Percentiles rank a stretch among this genome's conserved stretches.
Conservation (phyloP, 257 asterid species). For the Forsythia viridissima region DNA sequence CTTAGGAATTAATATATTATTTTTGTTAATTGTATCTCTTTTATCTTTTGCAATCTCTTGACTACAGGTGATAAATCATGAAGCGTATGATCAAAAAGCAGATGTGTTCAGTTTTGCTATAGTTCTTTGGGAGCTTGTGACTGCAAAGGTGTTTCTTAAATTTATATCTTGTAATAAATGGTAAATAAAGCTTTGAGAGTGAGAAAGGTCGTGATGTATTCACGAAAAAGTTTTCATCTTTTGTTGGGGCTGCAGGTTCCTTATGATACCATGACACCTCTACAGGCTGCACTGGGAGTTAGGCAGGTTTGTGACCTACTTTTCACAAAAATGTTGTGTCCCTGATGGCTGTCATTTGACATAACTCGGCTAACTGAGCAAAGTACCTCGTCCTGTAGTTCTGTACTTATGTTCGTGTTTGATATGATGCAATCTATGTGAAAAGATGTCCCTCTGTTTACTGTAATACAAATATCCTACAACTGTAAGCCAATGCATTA, state of each 20-base stretch:
- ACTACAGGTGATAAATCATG: constrained; percentile 79
- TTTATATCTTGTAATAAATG: constrained; percentile 6
- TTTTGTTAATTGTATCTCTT: not conserved
- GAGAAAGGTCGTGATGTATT: not conserved
- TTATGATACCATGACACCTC: constrained; percentile 40
- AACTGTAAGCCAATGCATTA: not conserved
- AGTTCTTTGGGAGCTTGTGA: constrained; percentile 93
- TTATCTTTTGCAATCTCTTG: constrained; percentile 2
- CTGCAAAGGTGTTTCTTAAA: constrained; percentile 60
- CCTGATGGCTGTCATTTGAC: not conserved
- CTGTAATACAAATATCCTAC: not conserved
- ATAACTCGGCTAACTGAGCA: not conserved
- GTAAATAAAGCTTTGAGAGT: constrained; percentile 17
- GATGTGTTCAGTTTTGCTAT: constrained; percentile 91
- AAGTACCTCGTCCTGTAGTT: not conserved
- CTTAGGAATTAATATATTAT: not conserved
- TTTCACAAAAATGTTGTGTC: not conserved
- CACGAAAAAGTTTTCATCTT: not conserved
- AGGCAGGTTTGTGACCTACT: constrained; percentile 64
- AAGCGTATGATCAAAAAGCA: constrained; percentile 90
- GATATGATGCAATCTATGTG: not conserved
- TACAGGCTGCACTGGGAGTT: constrained; percentile 61
- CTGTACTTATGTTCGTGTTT: constrained; percentile 11
- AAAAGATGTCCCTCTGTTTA: not conserved
- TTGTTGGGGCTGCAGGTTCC: constrained; percentile 59